A percentile compares a stretch with the other conserved stretches of the same genome.
Evolutionary conservation across 257 asterid genomes (phyloP).

Genomic region (Solanum phureja): DNA sequence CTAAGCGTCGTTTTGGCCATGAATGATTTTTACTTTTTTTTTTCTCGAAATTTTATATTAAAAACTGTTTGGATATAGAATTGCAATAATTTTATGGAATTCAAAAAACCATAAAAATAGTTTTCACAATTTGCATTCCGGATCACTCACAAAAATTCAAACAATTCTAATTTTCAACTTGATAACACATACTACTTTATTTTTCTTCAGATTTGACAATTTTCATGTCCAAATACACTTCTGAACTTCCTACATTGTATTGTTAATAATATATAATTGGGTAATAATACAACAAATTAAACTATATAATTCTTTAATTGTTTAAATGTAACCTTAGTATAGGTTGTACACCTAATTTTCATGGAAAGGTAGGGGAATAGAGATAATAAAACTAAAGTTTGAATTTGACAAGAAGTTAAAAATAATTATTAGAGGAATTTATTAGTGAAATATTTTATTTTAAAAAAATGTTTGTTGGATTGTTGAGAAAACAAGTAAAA

Average conservation of each 20-base stretch:
- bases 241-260: background rate
- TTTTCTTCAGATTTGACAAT: background rate
- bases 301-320: background rate
- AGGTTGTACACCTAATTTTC: background rate
- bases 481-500: constrained; percentile 20
- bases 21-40: background rate
- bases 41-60: background rate
- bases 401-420: background rate
- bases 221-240: background rate
- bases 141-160: too few species aligned
- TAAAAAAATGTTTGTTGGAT: background rate
- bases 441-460: background rate
- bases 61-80: too few species aligned
- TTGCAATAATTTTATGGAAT: background rate
- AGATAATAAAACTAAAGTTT: background rate
- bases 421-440: background rate
- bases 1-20: background rate
- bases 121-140: background rate
- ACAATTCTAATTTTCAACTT: too few species aligned
- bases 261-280: background rate
- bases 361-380: background rate
- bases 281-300: background rate
- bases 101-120: background rate
- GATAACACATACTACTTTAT: too few species aligned
- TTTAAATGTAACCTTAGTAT: background rate